phyloP scores from a whole-genome alignment of 1,284 basidiomycete species.

The Sphaerobolus stellatus region DNA sequence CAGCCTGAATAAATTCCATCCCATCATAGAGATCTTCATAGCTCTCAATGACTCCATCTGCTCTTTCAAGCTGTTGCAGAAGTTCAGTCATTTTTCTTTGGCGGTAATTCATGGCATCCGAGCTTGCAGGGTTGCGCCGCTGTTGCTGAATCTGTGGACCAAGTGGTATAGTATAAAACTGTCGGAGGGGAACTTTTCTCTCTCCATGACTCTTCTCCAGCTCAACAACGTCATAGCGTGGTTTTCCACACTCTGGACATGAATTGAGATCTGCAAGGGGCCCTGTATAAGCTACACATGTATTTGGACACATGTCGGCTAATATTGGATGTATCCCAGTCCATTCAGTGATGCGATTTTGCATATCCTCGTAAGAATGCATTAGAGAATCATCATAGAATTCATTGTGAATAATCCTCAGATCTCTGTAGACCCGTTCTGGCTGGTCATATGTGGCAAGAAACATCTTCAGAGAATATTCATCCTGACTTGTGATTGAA shows the following conservation, averaged over 20 bases:
- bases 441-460: conserved; percentile 27
- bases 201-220: background rate
- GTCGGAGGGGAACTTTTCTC: conserved; percentile 15
- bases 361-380: conserved; percentile 24
- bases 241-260: conserved; percentile 26
- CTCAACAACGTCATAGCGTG: conserved; percentile 24
- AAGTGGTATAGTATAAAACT: conserved; percentile 24
- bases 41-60: background rate
- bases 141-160: conserved; percentile 26
- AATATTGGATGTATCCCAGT: conserved; percentile 30
- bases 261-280: conserved; percentile 21
- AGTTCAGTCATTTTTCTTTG: conserved; percentile 8
- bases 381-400: conserved; percentile 22
- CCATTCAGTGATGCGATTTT: conserved; percentile 22
- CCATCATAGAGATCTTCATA: conserved; percentile 19
- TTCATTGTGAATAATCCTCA: conserved; percentile 16
- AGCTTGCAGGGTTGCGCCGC: conserved; percentile 15
- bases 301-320: conserved; percentile 36
- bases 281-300: conserved; percentile 37
- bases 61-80: background rate
- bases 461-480: conserved; percentile 28
- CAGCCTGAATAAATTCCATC: conserved; percentile 14
- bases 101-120: conserved; percentile 19
- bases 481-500: conserved; percentile 25
- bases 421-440: conserved; percentile 22